A percentile compares a stretch with the other conserved stretches of the same genome.
These are phyloP conservation scores for Pseudophaeomoniella oleicola DNA, from an alignment of 2,329 filamentous ascomycete genomes.

Conservation along the genomic window DNA sequence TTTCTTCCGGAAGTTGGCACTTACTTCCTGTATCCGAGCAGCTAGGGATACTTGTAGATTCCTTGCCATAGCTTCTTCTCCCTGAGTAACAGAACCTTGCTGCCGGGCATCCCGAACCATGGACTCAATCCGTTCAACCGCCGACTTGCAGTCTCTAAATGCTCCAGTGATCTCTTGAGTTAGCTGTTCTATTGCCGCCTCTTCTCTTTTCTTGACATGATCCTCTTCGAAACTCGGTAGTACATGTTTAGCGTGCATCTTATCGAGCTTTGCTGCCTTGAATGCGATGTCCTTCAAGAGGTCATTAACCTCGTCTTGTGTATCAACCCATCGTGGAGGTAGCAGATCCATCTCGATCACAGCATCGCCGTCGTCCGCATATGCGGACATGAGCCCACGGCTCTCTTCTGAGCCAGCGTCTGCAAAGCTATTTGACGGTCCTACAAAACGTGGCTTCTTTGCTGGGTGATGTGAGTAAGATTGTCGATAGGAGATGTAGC, in stretches of 20 bases:
- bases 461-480: conserved; percentile 91
- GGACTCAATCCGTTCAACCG: conserved; percentile 73
- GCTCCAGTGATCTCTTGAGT: conserved; percentile 79
- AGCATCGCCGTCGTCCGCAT: conserved; percentile 76
- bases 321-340: conserved; percentile 87
- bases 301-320: conserved; percentile 86
- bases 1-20: conserved; percentile 88
- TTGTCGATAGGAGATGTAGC: conserved; percentile 94
- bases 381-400: conserved; percentile 70
- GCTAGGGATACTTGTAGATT: conserved; percentile 92
- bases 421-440: conserved; percentile 44
- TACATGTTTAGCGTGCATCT: conserved; percentile 92
- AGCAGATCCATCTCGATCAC: conserved; percentile 97
- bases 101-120: conserved; percentile 73
- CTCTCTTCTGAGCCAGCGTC: conserved; percentile 52
- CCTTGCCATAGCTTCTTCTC: conserved; percentile 88
- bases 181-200: conserved; percentile 75
- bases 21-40: conserved; percentile 76
- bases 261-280: conserved; percentile 73
- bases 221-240: conserved; percentile 95
- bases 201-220: conserved; percentile 71
- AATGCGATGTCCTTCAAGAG: conserved; percentile 64
- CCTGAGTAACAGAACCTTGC: conserved; percentile 50
- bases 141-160: conserved; percentile 80
- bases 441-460: conserved; percentile 61